Percentiles rank a stretch among this genome's conserved stretches.
phyloP scores from a whole-genome alignment of 805 yeast genomes.

The Kodamaea kakaduensis region DNA sequence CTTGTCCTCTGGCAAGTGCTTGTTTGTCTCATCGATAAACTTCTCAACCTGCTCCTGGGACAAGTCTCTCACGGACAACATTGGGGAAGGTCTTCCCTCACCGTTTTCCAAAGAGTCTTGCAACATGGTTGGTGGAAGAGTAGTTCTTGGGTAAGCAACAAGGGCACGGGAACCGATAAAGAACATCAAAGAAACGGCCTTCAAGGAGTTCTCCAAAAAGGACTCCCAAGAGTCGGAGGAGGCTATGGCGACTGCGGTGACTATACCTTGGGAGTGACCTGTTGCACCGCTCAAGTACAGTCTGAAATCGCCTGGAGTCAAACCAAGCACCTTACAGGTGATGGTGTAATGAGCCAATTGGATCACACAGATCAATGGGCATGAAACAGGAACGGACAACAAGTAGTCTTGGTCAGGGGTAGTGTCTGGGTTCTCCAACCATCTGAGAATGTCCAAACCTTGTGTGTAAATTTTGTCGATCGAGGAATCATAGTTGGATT shows the following conservation, averaged over 20 bases:
- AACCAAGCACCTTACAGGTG: conserved; percentile 78
- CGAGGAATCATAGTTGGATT: conserved; percentile 51
- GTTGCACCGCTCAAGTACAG: conserved; percentile 67
- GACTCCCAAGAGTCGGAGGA: conserved; percentile 79
- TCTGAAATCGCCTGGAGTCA: conserved; percentile 86
- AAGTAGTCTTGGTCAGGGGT: conserved; percentile 89
- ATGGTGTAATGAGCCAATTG: conserved; percentile 92
- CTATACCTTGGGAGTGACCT: conserved; percentile 89
- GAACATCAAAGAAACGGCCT: conserved; percentile 82
- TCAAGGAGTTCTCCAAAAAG: conserved; percentile 65
- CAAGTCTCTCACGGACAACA: conserved; percentile 91
- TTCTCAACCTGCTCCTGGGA: conserved; percentile 72
- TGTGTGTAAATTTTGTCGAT: conserved; percentile 81
- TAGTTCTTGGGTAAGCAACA: conserved; percentile 86
- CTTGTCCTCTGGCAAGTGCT: conserved; percentile 87
- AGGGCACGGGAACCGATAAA: conserved; percentile 92
- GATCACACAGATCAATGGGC: conserved; percentile 95
- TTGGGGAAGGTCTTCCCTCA: conserved; percentile 96
- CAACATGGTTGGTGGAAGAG: conserved; percentile 87
- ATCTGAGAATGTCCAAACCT: conserved; percentile 81
- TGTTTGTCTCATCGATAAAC: conserved; percentile 81
- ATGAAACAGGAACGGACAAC: conserved; percentile 86
- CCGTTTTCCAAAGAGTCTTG: conserved; percentile 90
- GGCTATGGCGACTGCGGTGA: conserved; percentile 89
- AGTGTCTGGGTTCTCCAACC: conserved; percentile 82